phyloP scores from a whole-genome alignment of 768 basidiomycete species.

The Pholiota microspora region DNA sequence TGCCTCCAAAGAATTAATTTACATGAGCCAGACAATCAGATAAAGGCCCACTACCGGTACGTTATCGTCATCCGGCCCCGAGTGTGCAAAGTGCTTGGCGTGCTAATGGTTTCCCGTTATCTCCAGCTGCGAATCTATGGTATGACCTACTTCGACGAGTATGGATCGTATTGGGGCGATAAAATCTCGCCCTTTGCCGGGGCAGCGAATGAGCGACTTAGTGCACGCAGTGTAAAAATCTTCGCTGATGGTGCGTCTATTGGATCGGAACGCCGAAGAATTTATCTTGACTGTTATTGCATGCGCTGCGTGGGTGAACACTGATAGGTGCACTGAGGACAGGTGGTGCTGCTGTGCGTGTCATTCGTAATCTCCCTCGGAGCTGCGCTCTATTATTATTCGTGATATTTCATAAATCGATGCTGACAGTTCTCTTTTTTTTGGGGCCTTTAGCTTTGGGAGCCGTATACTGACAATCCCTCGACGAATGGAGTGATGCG shows the following conservation, averaged over 20 bases:
- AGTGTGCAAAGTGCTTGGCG: background rate
- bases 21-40: conserved; percentile 51
- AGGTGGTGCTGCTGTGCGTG: conserved; percentile 79
- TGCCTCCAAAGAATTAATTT: background rate
- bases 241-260: conserved; percentile 59
- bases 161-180: conserved; percentile 72
- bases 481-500: conserved; percentile 79
- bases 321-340: conserved; percentile 76
- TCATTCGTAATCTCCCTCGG: background rate
- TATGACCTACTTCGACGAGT: conserved; percentile 71
- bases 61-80: background rate
- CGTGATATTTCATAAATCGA: too few species aligned
- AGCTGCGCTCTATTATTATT: background rate
- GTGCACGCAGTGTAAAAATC: conserved; percentile 74
- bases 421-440: background rate
- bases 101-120: background rate
- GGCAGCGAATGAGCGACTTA: conserved; percentile 60
- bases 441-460: conserved; percentile 55
- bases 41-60: conserved; percentile 58
- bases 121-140: conserved; percentile 71
- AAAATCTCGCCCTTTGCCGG: conserved; percentile 49
- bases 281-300: background rate
- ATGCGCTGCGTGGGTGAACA: background rate
- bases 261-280: background rate
- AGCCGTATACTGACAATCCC: conserved; percentile 81